Evolutionary conservation across 2,329 filamentous ascomycete genomes (phyloP), one percentile per base, ranked within the genome.

Genomic region (Xylariaceae sp.): DNA sequence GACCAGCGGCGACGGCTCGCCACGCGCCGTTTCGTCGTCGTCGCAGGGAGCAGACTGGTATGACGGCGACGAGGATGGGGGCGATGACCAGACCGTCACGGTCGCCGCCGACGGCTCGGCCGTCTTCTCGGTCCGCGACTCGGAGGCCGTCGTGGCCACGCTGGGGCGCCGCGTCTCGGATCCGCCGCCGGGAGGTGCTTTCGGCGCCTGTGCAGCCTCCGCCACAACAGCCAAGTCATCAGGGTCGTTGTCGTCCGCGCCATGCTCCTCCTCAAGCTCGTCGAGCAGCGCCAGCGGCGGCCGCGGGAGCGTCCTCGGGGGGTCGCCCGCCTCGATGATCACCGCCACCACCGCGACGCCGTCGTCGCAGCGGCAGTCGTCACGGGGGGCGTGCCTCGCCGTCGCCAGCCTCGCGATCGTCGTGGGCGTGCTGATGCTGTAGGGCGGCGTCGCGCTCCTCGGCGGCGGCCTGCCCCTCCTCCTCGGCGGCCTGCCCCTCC

Each of bases 121-220:
- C 6, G 52, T 38, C 12, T 42, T 65, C 32, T 34, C 47, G 5
- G 58, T 64, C 8, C 56, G 65, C 14, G 66, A 71, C 45, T 59
- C 57, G 4, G 52, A 69, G 39, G 67, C 67, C 19, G 51, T 68
- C 4, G 58, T 69, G 5, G 66, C 60, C 16, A 66, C 63, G 34
- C 50, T 70, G 32, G 64, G 63, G 11, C 17, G 33, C 18, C 32
- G 32, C 26, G 36, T 50, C 21, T n/a, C n/a, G n/a, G n/a, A n/a
- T n/a, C n/a, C n/a, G n/a, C n/a, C n/a, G n/a, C n/a, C n/a, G n/a
- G n/a, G n/a, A n/a, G n/a, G n/a, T n/a, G n/a, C n/a, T n/a, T n/a
- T n/a, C n/a, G n/a, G n/a, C n/a, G n/a, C n/a, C n/a, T n/a, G n/a
- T n/a, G n/a, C n/a, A n/a, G n/a, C n/a, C n/a, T n/a, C n/a, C n/a